Evolutionary conservation across 352 stramenopile species (phyloP), one percentile per base, ranked within the genome.

Genomic region (Phytopythium helicoides): DNA sequence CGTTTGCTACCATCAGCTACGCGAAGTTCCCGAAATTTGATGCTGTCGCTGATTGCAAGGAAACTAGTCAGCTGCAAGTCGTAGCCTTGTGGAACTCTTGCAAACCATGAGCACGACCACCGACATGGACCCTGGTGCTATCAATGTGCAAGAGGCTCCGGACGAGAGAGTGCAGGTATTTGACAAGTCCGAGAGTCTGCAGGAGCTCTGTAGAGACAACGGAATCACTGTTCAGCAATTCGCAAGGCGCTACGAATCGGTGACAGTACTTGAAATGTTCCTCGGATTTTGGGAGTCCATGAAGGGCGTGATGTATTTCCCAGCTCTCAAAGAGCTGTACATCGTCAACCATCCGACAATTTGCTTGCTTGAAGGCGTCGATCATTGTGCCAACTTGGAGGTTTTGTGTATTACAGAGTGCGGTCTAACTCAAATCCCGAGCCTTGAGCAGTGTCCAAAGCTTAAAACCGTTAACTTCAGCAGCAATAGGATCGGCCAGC

Each of bases 321-420:
- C 72, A 3, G 69, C 60, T 6, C 55, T 94, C 1, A 53, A 64
- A 21, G 78, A 93, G 53, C 65, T 94, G 3, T 82, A 76, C 22
- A 88, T 94, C 42, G 66, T 89, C 46, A 87, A 87, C 48, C 81
- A 92, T 28, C 80, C 81, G 12, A 91, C 67, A 1, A 74, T 94
- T 16, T 58, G 58, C 11, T 53, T 48, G 14, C 63, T 92, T 6
- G 76, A 89, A 62, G 84, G 84, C 0, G 25, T 92, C 22, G 51
- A 58, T 0, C 60, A 50, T 2, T 94, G 84, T 40, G 46, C 36
- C 0, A 76, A 78, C 26, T 56, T 94, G 25, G 86, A 90, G 46
- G 44, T 72, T 0, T 47, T 96, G 26, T 84, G 68, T 33, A 62
- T 94, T 34, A 80, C 77, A 0, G 78, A 96, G 45, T 92, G 85